Evolutionary conservation across 495 filamentous ascomycete species (phyloP).

Genomic region (Clohesyomyces aquaticus): DNA sequence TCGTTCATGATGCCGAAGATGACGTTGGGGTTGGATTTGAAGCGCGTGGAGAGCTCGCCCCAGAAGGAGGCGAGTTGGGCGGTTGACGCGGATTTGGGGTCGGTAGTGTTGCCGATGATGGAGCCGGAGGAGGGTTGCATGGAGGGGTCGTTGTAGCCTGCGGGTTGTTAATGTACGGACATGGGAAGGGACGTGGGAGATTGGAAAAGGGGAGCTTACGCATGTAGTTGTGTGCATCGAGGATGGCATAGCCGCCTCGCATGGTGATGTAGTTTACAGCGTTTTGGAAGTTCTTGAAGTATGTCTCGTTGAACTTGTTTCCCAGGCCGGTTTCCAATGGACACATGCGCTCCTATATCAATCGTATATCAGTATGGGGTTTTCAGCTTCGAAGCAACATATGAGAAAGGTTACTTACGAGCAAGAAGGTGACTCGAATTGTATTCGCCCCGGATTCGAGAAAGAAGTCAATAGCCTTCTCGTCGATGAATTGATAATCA

Average conservation of each 20-base stretch:
- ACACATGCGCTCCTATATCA: slow-evolving; percentile 43
- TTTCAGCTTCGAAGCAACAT: background rate
- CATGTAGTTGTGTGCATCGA: slow-evolving; percentile 46
- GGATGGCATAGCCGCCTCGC: slow-evolving; percentile 38
- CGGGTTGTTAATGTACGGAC: background rate
- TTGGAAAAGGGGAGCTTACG: slow-evolving; percentile 12
- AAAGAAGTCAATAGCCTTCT: slow-evolving; percentile 36
- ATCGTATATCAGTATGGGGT: background rate
- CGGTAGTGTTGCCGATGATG: slow-evolving; percentile 41
- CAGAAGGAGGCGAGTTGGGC: slow-evolving; percentile 40
- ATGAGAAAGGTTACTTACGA: slow-evolving; percentile 19
- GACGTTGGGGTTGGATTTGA: slow-evolving; percentile 37
- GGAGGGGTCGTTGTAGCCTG: slow-evolving; percentile 41
- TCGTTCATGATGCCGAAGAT: slow-evolving; percentile 45
- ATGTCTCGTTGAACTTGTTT: slow-evolving; percentile 40
- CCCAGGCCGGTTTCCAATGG: slow-evolving; percentile 39
- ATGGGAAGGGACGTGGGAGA: background rate
- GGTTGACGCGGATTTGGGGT: slow-evolving; percentile 37
- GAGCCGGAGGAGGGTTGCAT: slow-evolving; percentile 39
- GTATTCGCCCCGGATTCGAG: slow-evolving; percentile 33
- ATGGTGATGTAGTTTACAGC: slow-evolving; percentile 41
- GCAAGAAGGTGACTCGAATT: slow-evolving; percentile 40
- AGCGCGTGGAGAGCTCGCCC: slow-evolving; percentile 37
- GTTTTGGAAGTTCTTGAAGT: slow-evolving; percentile 37
- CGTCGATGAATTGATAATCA: slow-evolving; percentile 43